phyloP scores from a whole-genome alignment of 2,329 filamentous ascomycete genomes.

The Tothia fuscella region DNA sequence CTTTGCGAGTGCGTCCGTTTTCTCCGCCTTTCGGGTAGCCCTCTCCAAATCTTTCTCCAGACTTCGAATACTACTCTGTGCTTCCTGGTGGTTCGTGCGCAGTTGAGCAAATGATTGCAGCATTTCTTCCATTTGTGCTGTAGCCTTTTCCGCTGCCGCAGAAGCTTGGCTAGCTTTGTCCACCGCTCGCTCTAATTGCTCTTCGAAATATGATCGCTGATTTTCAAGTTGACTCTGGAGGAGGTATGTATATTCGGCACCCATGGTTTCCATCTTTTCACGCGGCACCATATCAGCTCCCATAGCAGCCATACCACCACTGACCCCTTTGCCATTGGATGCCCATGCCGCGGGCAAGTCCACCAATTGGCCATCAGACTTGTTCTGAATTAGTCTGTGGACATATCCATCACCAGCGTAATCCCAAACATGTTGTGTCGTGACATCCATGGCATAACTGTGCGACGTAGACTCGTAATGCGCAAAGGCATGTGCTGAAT shows the following conservation, averaged over 20 bases:
- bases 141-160: constrained; percentile 52
- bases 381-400: constrained; percentile 86
- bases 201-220: constrained; percentile 88
- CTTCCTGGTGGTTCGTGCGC: constrained; percentile 39
- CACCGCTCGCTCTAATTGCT: constrained; percentile 75
- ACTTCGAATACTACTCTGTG: constrained; percentile 46
- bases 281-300: constrained; percentile 58
- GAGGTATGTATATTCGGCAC: constrained; percentile 87
- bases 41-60: constrained; percentile 65
- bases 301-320: constrained; percentile 34
- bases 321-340: constrained; percentile 26
- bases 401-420: constrained; percentile 94
- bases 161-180: constrained; percentile 75
- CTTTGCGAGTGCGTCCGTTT: constrained; percentile 64
- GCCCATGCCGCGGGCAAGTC: constrained; percentile 55
- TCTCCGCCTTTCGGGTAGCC: constrained; percentile 54
- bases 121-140: constrained; percentile 36
- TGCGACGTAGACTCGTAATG: constrained; percentile 87
- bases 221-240: constrained; percentile 87
- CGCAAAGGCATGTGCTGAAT: constrained; percentile 82
- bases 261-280: constrained; percentile 65
- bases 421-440: constrained; percentile 95
- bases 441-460: constrained; percentile 83
- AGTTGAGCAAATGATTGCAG: constrained; percentile 41
- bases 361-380: constrained; percentile 82